These are phyloP conservation scores for Monosporascus sp. DNA, from an alignment of 2,329 filamentous ascomycete genomes.

Conservation along the genomic window DNA sequence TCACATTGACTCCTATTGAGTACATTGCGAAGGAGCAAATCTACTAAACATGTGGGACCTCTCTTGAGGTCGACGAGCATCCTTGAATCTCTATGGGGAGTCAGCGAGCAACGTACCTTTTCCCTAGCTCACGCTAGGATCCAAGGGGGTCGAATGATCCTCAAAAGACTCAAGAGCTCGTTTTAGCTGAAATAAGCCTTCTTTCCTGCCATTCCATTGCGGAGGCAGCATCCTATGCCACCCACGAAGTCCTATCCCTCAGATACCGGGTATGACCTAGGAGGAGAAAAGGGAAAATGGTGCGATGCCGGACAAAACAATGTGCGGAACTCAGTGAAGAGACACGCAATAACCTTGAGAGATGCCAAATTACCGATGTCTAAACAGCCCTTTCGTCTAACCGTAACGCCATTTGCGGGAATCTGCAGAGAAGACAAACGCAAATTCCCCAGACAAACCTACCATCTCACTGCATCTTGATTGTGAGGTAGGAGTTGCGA, in stretches of 20 bases:
- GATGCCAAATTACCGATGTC: slow-evolving; percentile 24
- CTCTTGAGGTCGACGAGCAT: slow-evolving; percentile 12
- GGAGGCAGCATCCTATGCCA: slow-evolving; percentile 3
- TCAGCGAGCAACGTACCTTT: slow-evolving; percentile 21
- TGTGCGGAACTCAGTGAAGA: slow-evolving; percentile 17
- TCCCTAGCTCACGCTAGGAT: slow-evolving; percentile 8
- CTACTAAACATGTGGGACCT: slow-evolving; percentile 18
- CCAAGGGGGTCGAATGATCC: slow-evolving; percentile 6
- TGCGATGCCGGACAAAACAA: neutral
- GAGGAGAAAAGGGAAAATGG: slow-evolving; percentile 2
- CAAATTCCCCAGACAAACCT: slow-evolving; percentile 9
- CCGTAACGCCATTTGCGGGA: slow-evolving; percentile 30
- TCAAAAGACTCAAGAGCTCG: slow-evolving; percentile 6
- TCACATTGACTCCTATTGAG: slow-evolving; percentile 19
- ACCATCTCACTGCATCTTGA: slow-evolving; percentile 6
- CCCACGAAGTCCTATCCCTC: slow-evolving; percentile 8
- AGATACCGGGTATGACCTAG: slow-evolving; percentile 10
- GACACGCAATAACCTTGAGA: slow-evolving; percentile 12
- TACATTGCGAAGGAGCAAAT: slow-evolving; percentile 11
- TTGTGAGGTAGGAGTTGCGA: slow-evolving; percentile 2
- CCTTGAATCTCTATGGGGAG: slow-evolving; percentile 22
- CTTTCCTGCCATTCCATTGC: slow-evolving; percentile 2
- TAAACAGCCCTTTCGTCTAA: slow-evolving; percentile 28
- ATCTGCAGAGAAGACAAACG: slow-evolving; percentile 18
- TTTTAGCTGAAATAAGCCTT: slow-evolving; percentile 7